Percentiles rank a stretch among this genome's conserved stretches.
phyloP scores from a whole-genome alignment of 495 filamentous ascomycete genomes.

The Neurospora discreta region DNA sequence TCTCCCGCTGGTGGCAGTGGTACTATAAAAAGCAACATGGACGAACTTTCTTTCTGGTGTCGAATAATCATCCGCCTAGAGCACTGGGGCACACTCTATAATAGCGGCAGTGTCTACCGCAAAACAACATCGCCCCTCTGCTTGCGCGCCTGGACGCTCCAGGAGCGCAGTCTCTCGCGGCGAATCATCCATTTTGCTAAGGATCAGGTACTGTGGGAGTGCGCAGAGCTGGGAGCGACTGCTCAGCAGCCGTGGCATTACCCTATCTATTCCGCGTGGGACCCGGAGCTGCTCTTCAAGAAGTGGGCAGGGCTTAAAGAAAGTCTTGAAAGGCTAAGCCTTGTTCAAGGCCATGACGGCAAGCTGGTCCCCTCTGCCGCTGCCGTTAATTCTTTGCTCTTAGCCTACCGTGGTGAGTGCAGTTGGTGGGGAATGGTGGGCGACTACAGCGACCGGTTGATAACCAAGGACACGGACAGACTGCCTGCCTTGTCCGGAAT shows the following conservation, averaged over 20 bases:
- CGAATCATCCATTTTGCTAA: background rate
- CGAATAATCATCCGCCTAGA: background rate
- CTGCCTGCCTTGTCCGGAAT: background rate
- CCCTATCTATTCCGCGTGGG: too few relatives aligned
- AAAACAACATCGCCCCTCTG: background rate
- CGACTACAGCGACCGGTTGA: background rate
- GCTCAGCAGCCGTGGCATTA: background rate
- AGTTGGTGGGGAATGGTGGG: background rate
- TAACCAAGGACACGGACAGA: background rate
- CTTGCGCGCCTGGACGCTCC: background rate
- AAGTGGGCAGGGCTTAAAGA: too few relatives aligned
- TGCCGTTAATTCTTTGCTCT: too few relatives aligned
- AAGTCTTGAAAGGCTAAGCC: too few relatives aligned
- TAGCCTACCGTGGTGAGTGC: fast-evolving
- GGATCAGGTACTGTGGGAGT: background rate
- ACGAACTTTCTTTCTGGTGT: background rate
- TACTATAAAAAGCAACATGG: background rate
- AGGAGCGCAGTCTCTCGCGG: background rate
- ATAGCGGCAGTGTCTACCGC: too few relatives aligned
- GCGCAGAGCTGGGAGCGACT: background rate
- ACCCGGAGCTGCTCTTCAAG: too few relatives aligned
- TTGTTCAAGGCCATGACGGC: background rate
- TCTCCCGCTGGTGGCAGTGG: background rate
- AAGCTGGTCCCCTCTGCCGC: too few relatives aligned
- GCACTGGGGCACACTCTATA: background rate